Percentiles rank a stretch among this genome's conserved stretches.
These are phyloP conservation scores for Marsdenia floribunda DNA, from an alignment of 257 asterid genomes.

Conservation along the genomic window DNA sequence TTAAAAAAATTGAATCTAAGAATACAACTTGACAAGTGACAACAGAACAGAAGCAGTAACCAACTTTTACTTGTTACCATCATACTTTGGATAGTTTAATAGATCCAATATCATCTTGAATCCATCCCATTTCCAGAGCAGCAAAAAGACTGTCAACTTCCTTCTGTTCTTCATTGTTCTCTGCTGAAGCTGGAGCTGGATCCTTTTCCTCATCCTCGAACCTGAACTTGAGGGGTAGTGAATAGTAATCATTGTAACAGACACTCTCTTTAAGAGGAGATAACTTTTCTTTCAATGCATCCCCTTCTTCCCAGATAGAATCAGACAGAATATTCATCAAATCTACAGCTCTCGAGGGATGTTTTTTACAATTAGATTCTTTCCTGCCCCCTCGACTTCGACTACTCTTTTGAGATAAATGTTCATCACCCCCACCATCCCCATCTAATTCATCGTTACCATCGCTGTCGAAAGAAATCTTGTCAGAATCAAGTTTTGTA, in stretches of 20 bases:
- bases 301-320: conserved; percentile 25
- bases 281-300: conserved; percentile 11
- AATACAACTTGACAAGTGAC: too few species aligned
- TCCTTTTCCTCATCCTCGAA: conserved; percentile 35
- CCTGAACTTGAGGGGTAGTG: conserved; percentile 48
- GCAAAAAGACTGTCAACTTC: conserved; percentile 42
- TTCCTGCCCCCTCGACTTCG: conserved; percentile 4
- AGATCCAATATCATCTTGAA: conserved; percentile 23
- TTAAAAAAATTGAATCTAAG: too few species aligned
- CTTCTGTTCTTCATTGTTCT: conserved; percentile 41
- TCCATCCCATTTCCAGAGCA: conserved; percentile 40
- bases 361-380: conserved; percentile 8
- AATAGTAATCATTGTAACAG: background rate
- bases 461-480: background rate
- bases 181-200: conserved; percentile 22
- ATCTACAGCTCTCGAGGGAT: conserved; percentile 9
- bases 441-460: background rate
- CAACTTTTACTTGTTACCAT: background rate
- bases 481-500: conserved; percentile 4
- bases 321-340: conserved; percentile 25
- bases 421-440: background rate
- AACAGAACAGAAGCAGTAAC: too few species aligned
- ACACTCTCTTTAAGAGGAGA: conserved; percentile 16
- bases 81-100: conserved; percentile 27
- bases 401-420: conserved; percentile 2